Evolutionary conservation across 345 rosid genomes (phyloP).

Genomic region (Microthlaspi erraticum): DNA sequence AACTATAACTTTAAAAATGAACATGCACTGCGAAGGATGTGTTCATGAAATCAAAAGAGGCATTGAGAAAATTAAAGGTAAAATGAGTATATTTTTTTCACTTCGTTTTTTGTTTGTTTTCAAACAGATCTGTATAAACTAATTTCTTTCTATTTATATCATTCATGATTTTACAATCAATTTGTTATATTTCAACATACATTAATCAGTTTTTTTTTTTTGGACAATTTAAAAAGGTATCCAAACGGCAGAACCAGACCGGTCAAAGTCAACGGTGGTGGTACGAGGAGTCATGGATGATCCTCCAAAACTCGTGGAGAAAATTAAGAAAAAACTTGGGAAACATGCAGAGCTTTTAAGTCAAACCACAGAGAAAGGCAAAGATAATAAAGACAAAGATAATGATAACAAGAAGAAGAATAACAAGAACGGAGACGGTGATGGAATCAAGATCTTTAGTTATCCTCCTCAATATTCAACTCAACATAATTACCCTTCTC

Average conservation of each 20-base stretch:
- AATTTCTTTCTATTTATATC: too few species aligned
- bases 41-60: constrained; percentile 55
- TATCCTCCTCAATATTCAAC: constrained; percentile 54
- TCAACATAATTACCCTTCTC: constrained; percentile 44
- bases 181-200: too few species aligned
- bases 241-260: constrained; percentile 56
- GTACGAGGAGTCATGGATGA: constrained; percentile 67
- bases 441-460: constrained; percentile 27
- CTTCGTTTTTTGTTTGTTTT: too few species aligned
- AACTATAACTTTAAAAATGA: constrained; percentile 51
- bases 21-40: constrained; percentile 77
- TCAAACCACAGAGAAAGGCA: constrained; percentile 40
- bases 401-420: not conserved
- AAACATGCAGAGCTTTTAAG: constrained; percentile 57
- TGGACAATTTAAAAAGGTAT: constrained; percentile 48
- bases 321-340: constrained; percentile 49
- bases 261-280: constrained; percentile 53
- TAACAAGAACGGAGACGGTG: constrained; percentile 12
- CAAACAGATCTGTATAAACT: too few species aligned
- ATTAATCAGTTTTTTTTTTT: too few species aligned
- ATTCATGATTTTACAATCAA: too few species aligned
- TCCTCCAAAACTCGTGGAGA: constrained; percentile 49
- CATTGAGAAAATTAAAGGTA: constrained; percentile 62
- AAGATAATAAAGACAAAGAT: not conserved
- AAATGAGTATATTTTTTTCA: too few species aligned